Conservation (phyloP, 2,329 filamentous ascomycete species). For the Colletotrichum spaethianum region DNA sequence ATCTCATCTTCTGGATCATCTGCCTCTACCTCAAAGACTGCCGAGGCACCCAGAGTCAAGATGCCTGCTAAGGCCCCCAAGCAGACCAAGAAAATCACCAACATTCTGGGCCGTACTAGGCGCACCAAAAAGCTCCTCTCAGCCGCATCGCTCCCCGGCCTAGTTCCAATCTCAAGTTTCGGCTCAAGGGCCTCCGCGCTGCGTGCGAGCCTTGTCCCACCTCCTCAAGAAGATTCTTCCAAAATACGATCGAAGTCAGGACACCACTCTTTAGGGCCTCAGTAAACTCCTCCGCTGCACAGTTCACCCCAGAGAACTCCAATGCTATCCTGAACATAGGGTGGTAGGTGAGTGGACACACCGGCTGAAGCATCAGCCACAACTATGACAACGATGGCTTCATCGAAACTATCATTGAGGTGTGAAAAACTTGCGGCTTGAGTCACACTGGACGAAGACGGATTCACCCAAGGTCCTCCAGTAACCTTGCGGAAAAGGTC, state of each 20-base stretch:
- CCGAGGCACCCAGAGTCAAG: neutral
- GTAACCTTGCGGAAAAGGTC: too few species aligned
- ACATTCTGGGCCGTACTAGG: accelerated
- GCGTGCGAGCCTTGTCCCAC: neutral
- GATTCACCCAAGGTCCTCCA: too few species aligned
- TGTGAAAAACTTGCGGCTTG: too few species aligned
- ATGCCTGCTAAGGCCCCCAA: neutral
- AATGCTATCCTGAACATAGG: too few species aligned
- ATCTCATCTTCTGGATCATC: neutral
- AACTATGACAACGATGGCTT: too few species aligned
- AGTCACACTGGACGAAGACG: too few species aligned
- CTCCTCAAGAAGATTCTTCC: neutral
- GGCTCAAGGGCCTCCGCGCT: neutral
- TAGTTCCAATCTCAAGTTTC: neutral
- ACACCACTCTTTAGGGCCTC: neutral
- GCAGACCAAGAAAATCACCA: neutral
- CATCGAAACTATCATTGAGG: too few species aligned
- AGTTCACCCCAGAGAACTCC: too few species aligned
- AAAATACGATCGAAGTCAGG: neutral
- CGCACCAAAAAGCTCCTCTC: neutral
- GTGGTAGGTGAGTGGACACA: too few species aligned
- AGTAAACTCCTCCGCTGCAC: neutral
- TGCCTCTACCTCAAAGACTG: neutral
- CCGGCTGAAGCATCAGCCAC: too few species aligned
- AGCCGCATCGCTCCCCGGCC: neutral